phyloP scores from a whole-genome alignment of 352 stramenopile species.

The Hyaloperonospora brassicae region DNA sequence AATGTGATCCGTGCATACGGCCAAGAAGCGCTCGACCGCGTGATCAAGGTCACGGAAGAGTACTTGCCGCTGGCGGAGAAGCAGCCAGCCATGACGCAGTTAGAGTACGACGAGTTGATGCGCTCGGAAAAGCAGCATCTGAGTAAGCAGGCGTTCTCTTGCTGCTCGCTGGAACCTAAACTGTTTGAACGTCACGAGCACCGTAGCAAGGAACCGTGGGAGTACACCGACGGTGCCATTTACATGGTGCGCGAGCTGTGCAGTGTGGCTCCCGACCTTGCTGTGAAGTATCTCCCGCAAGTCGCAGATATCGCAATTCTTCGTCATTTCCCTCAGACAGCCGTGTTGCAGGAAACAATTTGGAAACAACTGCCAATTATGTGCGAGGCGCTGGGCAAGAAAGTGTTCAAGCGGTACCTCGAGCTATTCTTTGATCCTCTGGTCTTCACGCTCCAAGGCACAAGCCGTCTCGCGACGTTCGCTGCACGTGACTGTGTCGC shows the following conservation, averaged over 20 bases:
- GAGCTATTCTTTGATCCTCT: constrained; percentile 82
- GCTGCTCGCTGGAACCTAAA: constrained; percentile 92
- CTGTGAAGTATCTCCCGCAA: constrained; percentile 40
- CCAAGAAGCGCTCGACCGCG: constrained; percentile 62
- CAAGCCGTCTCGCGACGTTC: constrained; percentile 59
- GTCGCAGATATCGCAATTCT: constrained; percentile 70
- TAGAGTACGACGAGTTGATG: constrained; percentile 88
- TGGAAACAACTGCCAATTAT: constrained; percentile 80
- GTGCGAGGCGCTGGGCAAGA: constrained; percentile 68
- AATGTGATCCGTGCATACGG: constrained; percentile 91
- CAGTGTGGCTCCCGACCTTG: constrained; percentile 41
- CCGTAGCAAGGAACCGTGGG: constrained; percentile 89
- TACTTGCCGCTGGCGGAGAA: constrained; percentile 83
- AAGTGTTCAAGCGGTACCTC: constrained; percentile 75
- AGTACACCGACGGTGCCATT: constrained; percentile 92
- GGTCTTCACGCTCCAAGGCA: constrained; percentile 70
- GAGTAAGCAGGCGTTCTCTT: constrained; percentile 91
- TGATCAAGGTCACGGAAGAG: constrained; percentile 58
- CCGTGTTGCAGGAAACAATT: constrained; percentile 69
- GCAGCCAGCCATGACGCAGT: constrained; percentile 88
- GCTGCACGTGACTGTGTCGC: constrained; percentile 68
- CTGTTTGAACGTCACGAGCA: constrained; percentile 80
- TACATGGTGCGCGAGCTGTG: constrained; percentile 94
- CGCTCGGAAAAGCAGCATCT: constrained; percentile 89
- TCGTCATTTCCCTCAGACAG: constrained; percentile 67